Evolutionary conservation across 1,284 basidiomycete species (phyloP).

Genomic region (Cystobasidiaceae sp.): DNA sequence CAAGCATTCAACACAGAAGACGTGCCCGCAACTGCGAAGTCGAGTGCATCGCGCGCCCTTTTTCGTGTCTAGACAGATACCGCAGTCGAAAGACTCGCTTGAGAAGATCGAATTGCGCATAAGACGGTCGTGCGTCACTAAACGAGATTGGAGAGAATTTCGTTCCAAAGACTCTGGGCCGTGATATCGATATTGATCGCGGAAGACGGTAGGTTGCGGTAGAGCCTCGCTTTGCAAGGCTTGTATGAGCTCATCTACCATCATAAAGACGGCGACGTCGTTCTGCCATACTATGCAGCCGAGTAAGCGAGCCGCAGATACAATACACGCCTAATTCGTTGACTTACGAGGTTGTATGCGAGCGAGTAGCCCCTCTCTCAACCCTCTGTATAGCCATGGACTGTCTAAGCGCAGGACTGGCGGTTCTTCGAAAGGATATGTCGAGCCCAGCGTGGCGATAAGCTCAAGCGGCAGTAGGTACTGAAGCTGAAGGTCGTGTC

Average conservation of each 20-base stretch:
- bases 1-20: conserved; percentile 67
- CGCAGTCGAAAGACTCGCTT: conserved; percentile 58
- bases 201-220: neutral
- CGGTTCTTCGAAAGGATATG: conserved; percentile 31
- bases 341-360: conserved; percentile 8
- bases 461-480: conserved; percentile 34
- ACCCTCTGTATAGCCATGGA: conserved; percentile 19
- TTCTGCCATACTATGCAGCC: conserved; percentile 30
- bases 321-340: neutral
- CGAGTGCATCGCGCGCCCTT: conserved; percentile 65
- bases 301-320: neutral
- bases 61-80: conserved; percentile 62
- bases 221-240: neutral
- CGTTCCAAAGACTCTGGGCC: neutral
- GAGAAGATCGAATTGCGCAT: conserved; percentile 51
- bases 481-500: conserved; percentile 17
- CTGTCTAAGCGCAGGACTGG: conserved; percentile 19
- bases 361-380: neutral
- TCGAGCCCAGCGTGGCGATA: neutral
- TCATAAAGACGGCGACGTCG: conserved; percentile 22
- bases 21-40: conserved; percentile 59
- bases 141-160: neutral
- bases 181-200: conserved; percentile 17
- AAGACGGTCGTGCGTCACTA: conserved; percentile 22
- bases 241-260: conserved; percentile 16